Evolutionary conservation across 2,329 filamentous ascomycete genomes (phyloP), one percentile per base, ranked within the genome.

Genomic region (Penicillium sp.): DNA sequence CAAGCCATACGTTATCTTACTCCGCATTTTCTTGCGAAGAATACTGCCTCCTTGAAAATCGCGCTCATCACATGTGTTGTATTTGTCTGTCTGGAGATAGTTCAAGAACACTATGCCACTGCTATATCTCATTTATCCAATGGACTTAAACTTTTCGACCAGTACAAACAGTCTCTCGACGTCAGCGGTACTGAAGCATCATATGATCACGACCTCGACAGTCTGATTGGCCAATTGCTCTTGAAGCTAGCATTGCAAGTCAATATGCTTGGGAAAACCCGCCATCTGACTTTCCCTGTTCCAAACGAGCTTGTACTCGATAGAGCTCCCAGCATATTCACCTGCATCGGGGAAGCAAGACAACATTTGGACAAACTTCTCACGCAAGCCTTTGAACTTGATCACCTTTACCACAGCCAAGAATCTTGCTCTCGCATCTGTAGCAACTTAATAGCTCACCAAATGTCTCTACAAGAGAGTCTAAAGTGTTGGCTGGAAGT

Each of bases 21-120:
- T 18, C n/a, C 26, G 30, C n/a, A 50, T 21, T 50, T 50, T 14
- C 14, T 7, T 7, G 9, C 20, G 11, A 18, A 50, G 18, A 50
- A 18, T 33, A 8, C 20, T 50, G 30, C 47, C 38, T 50, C 47
- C 14, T 35, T 50, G 47, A 50, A 20, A 50, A 28, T 50, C 7
- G 21, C 30, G 30, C 28, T 50, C n/a, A 50, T 50, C 20, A 20
- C 47, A 20, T 50, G 47, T 20, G 12, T 50, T 50, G 8, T 50
- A 16, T 50, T 50, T 14, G n/a, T 50, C 14, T 50, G 47, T 21
- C 47, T 50, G 28, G 47, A 50, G 20, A 50, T 50, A 35, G 30
- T 50, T 14, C 47, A 38, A 14, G n/a, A 50, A 23, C 47, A 50
- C 30, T 33, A 50, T 35, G 47, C 20, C 47, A 50, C 47, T 5